Conservation (phyloP, 108 stramenopile genomes). For the Bacterosira constricta region DNA sequence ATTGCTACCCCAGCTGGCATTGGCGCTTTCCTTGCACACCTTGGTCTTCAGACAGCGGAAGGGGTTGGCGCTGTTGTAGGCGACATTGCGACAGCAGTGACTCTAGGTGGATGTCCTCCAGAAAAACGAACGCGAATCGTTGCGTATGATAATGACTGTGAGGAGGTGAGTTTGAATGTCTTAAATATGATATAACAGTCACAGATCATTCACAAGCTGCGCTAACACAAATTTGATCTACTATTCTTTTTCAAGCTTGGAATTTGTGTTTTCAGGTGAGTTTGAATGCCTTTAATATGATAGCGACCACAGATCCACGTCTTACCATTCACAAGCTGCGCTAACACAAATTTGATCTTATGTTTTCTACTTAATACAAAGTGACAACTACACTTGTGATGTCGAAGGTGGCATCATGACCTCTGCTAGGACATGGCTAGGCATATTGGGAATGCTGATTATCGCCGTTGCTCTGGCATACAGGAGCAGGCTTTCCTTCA, state of each 20-base stretch:
- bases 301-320: no score
- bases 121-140: constrained; percentile 57
- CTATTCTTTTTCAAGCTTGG: no score
- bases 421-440: constrained; percentile 60
- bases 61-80: constrained; percentile 68
- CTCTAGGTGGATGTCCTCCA: constrained; percentile 66
- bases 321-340: no score
- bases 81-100: constrained; percentile 75
- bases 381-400: constrained; percentile 74
- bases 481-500: constrained; percentile 43
- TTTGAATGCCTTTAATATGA: no score
- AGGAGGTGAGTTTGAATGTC: constrained; percentile 44
- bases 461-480: constrained; percentile 48
- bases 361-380: no score
- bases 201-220: no score
- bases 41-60: constrained; percentile 73
- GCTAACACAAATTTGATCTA: no score
- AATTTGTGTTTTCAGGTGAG: no score
- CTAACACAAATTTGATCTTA: no score
- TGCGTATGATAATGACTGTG: constrained; percentile 58
- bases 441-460: constrained; percentile 61
- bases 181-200: no score
- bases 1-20: constrained; percentile 70
- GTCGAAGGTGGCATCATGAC: constrained; percentile 59
- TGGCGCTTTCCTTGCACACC: constrained; percentile 71